Base-by-base conservation (phyloP, 2,329 filamentous ascomycete genomes). In the Colletotrichum lentis region DNA sequence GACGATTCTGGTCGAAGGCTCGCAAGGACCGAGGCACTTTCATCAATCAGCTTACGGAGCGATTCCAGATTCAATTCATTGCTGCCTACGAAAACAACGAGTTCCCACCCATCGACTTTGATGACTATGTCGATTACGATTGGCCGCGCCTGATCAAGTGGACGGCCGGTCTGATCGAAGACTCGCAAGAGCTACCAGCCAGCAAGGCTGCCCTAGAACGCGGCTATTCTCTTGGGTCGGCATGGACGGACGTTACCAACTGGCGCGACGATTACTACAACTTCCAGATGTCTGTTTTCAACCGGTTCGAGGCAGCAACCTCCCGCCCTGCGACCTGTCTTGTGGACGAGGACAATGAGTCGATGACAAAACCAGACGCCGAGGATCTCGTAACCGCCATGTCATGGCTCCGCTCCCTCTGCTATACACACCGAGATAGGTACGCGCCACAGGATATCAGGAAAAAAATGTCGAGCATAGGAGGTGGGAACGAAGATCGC, bases 91-190 rank as follows among this genome's bases (percentile, higher is more conserved):
- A 89, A 71, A 82, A 81, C 1, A 84, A 85, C 10, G 83, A 90
- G 69, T 71, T 94, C 1, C 84, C 88, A 1, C 76, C 81, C 2
- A 81, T 94, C 22, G 81, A 93, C 74, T 91, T 86, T 71, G 83
- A 91, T 58, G 79, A 90, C 53, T 82, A 88, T 0, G 76, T 85
- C 46, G 83, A 84, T 1, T 93, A 92, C 67, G 89, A 94, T 73
- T 94, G 92, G 91, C 78, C 81, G 11, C 77, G 76, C 5, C 77
- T 94, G 6, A 84, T 94, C 54, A 81, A 84, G 43, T 95, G 92
- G 92, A 85, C 89, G 3, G 57, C 68, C 8, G 47, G 60, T 18
- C 55, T 71, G 11, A 67, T 69, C 31, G 68, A 68, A 11, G 79
- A 83, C 62, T 80, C 81, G 0, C 73, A 84, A 41, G 75, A 81